These are phyloP conservation scores for Pontederia crassipes DNA, from an alignment of 176 grass and related monocot genomes.

Conservation along the genomic window DNA sequence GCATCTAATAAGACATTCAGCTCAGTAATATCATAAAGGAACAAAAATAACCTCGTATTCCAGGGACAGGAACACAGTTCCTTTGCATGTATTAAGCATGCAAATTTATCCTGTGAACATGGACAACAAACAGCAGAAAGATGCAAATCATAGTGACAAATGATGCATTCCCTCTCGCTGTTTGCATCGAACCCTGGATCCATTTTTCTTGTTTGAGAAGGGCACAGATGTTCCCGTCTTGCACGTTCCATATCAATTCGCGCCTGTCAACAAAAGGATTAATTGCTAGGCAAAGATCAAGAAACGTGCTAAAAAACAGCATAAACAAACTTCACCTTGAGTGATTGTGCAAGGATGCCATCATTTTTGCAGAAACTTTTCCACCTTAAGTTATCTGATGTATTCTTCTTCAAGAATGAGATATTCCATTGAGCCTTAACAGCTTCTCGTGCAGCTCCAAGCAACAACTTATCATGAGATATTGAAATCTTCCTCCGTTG, in stretches of 20 bases:
- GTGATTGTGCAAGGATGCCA: conserved; percentile 52
- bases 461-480: conserved; percentile 90
- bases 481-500: conserved; percentile 66
- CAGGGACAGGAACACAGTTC: conserved; percentile 74
- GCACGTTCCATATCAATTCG: conserved; percentile 57
- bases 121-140: conserved; percentile 70
- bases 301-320: neutral
- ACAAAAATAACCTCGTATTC: conserved; percentile 59
- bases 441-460: conserved; percentile 74
- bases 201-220: conserved; percentile 68
- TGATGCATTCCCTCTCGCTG: conserved; percentile 55
- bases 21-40: conserved; percentile 73
- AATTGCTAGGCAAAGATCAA: neutral
- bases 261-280: conserved; percentile 40
- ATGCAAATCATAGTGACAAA: conserved; percentile 96
- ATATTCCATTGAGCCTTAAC: conserved; percentile 83
- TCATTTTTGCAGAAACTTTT: conserved; percentile 54
- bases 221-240: conserved; percentile 50
- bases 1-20: conserved; percentile 85
- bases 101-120: conserved; percentile 54
- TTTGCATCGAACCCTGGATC: conserved; percentile 56
- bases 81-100: conserved; percentile 77
- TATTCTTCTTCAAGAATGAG: conserved; percentile 47
- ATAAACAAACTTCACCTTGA: conserved; percentile 54
- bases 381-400: conserved; percentile 58